phyloP scores from a whole-genome alignment of 2,329 filamentous ascomycete genomes.

The Aspergillus tanneri region DNA sequence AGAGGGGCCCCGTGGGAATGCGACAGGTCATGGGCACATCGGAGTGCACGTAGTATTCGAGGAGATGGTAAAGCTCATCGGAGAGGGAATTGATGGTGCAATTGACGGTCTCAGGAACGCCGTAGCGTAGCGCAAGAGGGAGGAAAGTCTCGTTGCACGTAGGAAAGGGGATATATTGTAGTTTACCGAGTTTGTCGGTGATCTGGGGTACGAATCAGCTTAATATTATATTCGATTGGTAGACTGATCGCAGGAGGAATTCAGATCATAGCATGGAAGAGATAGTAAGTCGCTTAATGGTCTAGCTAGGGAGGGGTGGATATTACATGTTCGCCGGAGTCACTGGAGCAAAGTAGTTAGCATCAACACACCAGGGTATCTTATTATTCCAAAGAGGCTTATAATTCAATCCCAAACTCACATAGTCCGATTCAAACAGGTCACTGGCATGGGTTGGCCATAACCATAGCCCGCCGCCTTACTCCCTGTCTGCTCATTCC shows the following conservation, averaged over 20 bases:
- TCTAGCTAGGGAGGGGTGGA: no score
- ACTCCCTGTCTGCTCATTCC: constrained; percentile 22
- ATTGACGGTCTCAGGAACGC: constrained; percentile 63
- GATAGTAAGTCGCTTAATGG: no score
- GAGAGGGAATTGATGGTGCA: constrained; percentile 53
- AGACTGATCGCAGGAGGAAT: neutral
- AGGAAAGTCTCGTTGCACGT: constrained; percentile 82
- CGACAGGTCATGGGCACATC: constrained; percentile 92
- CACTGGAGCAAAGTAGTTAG: constrained; percentile 17
- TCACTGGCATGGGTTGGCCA: constrained; percentile 65
- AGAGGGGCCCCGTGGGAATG: constrained; percentile 72
- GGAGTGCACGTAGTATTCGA: constrained; percentile 93
- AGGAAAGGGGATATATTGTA: constrained; percentile 90
- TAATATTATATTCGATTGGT: constrained; percentile 6
- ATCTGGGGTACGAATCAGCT: constrained; percentile 48
- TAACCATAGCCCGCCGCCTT: constrained; percentile 41
- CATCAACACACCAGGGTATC: no score
- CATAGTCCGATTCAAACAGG: constrained; percentile 73
- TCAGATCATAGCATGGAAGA: no score
- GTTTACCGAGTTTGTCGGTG: constrained; percentile 73
- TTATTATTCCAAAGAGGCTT: neutral
- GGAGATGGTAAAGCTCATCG: constrained; percentile 55
- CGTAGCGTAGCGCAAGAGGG: constrained; percentile 83
- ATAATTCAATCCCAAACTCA: constrained; percentile 43
- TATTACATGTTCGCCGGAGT: constrained; percentile 35